Percentiles rank a stretch among this genome's conserved stretches.
phyloP scores from a whole-genome alignment of 306 rosid genomes.

The Casuarina equisetifolia region DNA sequence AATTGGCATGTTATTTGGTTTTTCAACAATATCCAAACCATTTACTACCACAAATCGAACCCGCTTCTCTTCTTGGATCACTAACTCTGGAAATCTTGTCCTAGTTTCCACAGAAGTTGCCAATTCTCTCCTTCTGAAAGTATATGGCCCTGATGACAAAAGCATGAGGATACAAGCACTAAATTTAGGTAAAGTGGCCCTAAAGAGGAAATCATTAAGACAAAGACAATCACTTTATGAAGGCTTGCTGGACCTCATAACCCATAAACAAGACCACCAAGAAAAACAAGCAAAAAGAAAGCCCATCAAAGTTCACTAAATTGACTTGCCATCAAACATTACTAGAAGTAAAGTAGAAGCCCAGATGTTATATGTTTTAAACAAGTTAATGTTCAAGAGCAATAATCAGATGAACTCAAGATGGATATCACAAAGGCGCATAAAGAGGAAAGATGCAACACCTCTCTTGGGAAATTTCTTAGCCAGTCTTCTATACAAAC shows the following conservation, averaged over 20 bases:
- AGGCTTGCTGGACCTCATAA: background rate
- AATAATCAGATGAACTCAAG: background rate
- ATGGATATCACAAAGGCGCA: conserved; percentile 2
- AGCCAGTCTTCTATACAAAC: conserved; percentile 86
- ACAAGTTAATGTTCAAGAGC: background rate
- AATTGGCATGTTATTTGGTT: conserved; percentile 58
- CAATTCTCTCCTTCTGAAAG: conserved; percentile 88
- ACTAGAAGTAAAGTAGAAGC: background rate
- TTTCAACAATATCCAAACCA: conserved; percentile 84
- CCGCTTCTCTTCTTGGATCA: conserved; percentile 92
- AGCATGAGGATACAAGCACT: conserved; percentile 19
- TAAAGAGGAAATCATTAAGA: too few species aligned
- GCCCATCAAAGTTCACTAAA: background rate
- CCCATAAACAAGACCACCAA: background rate
- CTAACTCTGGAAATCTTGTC: conserved; percentile 89
- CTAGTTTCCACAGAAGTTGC: conserved; percentile 93
- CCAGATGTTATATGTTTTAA: background rate
- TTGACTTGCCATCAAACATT: background rate
- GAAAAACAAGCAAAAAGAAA: background rate
- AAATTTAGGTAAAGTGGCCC: background rate
- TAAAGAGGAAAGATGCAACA: conserved; percentile 16
- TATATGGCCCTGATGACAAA: conserved; percentile 55
- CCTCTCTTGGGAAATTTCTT: conserved; percentile 96
- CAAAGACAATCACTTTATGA: too few species aligned
- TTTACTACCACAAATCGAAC: conserved; percentile 96